A percentile compares a stretch with the other conserved stretches of the same genome.
Evolutionary conservation across 169 alveolate genomes (phyloP).

Genomic region (Cryptosporidium xiaoi): DNA sequence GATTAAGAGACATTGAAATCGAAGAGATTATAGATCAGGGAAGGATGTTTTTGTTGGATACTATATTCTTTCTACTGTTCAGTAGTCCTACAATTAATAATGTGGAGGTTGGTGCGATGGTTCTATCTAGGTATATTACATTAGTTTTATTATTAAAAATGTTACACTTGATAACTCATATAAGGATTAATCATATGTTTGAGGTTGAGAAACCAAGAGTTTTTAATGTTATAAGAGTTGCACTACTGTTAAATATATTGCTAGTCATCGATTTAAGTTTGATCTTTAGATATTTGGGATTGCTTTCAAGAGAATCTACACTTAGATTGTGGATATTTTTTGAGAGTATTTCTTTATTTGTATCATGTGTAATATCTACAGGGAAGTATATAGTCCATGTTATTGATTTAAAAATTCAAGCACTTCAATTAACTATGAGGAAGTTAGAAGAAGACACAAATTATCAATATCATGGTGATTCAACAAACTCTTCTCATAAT

Average conservation of each 20-base stretch:
- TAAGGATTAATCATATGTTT: constrained; percentile 83
- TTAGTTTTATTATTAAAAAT: constrained; percentile 83
- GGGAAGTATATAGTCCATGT: constrained; percentile 76
- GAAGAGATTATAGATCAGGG: constrained; percentile 86
- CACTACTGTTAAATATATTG: constrained; percentile 66
- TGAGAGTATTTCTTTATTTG: constrained; percentile 79
- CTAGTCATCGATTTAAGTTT: constrained; percentile 79
- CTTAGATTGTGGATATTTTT: constrained; percentile 87
- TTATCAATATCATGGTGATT: constrained; percentile 6
- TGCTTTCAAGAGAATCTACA: constrained; percentile 81
- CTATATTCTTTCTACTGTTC: constrained; percentile 84
- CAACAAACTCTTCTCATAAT: constrained; percentile 7
- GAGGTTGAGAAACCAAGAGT: constrained; percentile 85
- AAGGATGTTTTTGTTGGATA: constrained; percentile 86
- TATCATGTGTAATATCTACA: constrained; percentile 76
- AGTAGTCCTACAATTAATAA: constrained; percentile 87
- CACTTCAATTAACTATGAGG: constrained; percentile 12
- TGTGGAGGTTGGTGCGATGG: constrained; percentile 82
- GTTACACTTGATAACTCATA: constrained; percentile 83
- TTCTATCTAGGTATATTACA: constrained; percentile 81
- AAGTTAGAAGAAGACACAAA: constrained; percentile 2
- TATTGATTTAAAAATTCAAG: constrained; percentile 75
- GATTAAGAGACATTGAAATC: constrained; percentile 16
- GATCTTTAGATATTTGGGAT: constrained; percentile 77
- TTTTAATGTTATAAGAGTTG: constrained; percentile 75